These are phyloP conservation scores for Collariella sp. DNA, from an alignment of 495 filamentous ascomycete genomes.

Conservation along the genomic window DNA sequence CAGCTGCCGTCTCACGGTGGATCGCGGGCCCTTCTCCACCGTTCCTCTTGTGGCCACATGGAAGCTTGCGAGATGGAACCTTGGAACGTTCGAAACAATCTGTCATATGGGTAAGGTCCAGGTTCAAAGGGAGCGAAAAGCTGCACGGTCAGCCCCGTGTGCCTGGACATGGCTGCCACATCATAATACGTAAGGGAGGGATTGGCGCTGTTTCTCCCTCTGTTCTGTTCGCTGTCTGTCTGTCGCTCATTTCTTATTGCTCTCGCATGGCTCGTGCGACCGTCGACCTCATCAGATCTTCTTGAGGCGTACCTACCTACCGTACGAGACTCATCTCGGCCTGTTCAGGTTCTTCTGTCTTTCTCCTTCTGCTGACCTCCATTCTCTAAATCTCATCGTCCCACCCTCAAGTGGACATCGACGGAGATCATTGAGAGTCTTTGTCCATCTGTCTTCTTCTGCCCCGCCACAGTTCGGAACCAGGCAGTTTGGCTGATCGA, in stretches of 20 bases:
- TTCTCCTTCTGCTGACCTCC: neutral
- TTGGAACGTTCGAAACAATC: slow-evolving; percentile 6
- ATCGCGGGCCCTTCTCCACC: slow-evolving; percentile 16
- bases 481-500: no score
- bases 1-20: slow-evolving; percentile 1
- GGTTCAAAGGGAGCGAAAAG: neutral
- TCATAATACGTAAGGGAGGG: slow-evolving; percentile 21
- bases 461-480: neutral
- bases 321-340: neutral
- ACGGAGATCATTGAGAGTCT: neutral
- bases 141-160: slow-evolving; percentile 8
- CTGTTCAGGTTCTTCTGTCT: neutral
- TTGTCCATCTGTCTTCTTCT: neutral
- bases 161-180: slow-evolving; percentile 9
- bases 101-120: no score
- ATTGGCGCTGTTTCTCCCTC: slow-evolving; percentile 11
- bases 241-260: slow-evolving; percentile 1
- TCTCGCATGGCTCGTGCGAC: slow-evolving; percentile 7
- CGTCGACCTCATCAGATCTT: neutral
- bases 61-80: slow-evolving; percentile 19
- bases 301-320: neutral
- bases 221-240: neutral
- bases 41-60: slow-evolving; percentile 27
- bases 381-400: neutral
- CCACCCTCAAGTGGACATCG: neutral